Conservation (phyloP, 2,329 filamentous ascomycete genomes). For the Chrysoporthe austroafricana region DNA sequence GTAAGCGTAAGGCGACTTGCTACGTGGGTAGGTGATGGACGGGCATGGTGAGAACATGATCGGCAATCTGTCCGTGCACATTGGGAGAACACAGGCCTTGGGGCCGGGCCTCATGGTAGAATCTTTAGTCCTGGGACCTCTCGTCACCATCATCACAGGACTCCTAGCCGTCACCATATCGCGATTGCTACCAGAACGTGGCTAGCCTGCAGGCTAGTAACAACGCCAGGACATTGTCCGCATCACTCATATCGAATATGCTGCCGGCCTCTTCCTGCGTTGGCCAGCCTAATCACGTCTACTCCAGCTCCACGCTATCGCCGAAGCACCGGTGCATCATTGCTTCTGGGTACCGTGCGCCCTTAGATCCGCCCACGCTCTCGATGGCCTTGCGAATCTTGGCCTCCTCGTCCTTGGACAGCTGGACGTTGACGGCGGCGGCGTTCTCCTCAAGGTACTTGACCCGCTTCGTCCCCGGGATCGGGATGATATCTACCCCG, state of each 20-base stretch:
- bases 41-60: too few relatives aligned
- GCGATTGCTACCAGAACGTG: too few relatives aligned
- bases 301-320: slow-evolving; percentile 24
- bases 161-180: not conserved
- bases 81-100: not conserved
- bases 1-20: not conserved
- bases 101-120: too few relatives aligned
- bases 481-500: slow-evolving; percentile 40
- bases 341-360: slow-evolving; percentile 19
- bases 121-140: not conserved
- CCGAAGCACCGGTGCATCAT: slow-evolving; percentile 21
- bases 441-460: slow-evolving; percentile 33
- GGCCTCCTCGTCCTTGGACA: slow-evolving; percentile 41
- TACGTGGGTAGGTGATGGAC: not conserved
- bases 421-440: slow-evolving; percentile 37
- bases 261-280: not conserved
- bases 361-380: slow-evolving; percentile 30
- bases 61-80: too few relatives aligned
- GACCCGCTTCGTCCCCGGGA: slow-evolving; percentile 40
- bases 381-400: slow-evolving; percentile 44
- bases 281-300: not conserved
- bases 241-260: not conserved
- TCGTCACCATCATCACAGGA: not conserved
- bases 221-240: not conserved
- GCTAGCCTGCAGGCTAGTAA: not conserved